A percentile compares a stretch with the other conserved stretches of the same genome.
These are phyloP conservation scores for Vachellia pachyceras DNA, from an alignment of 306 rosid genomes.

Conservation along the genomic window DNA sequence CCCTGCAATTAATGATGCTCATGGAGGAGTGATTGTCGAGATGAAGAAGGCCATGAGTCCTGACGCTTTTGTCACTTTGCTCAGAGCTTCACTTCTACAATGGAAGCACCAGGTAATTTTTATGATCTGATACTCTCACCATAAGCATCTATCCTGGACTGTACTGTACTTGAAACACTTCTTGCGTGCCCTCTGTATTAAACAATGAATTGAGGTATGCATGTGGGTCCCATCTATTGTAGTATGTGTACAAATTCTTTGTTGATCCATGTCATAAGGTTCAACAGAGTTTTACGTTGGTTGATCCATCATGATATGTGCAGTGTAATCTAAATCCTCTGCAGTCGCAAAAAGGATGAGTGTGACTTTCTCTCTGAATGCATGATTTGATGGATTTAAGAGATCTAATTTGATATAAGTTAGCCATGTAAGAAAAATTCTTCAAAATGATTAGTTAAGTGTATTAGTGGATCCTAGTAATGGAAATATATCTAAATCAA, in stretches of 20 bases:
- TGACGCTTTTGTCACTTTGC: constrained; percentile 46
- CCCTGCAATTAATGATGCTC: constrained; percentile 46
- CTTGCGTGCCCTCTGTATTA: neutral
- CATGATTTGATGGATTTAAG: neutral
- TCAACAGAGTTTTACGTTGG: too few species aligned
- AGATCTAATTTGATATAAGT: neutral
- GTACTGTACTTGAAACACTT: neutral
- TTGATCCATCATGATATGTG: neutral
- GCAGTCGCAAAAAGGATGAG: neutral
- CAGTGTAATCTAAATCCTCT: neutral
- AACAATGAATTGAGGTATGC: neutral
- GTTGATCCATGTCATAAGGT: too few species aligned
- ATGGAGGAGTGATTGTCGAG: constrained; percentile 63
- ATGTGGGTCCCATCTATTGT: neutral
- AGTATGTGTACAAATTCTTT: too few species aligned
- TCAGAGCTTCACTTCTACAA: constrained; percentile 52
- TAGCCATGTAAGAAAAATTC: neutral
- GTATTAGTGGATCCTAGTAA: neutral
- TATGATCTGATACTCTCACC: neutral
- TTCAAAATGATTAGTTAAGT: neutral
- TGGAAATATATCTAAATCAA: neutral
- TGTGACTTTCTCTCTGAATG: neutral
- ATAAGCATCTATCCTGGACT: neutral
- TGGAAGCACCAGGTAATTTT: constrained; percentile 53
- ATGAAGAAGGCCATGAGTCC: constrained; percentile 53